phyloP scores from a whole-genome alignment of 2,329 filamentous ascomycete genomes.

The Fusarium pilosicola region DNA sequence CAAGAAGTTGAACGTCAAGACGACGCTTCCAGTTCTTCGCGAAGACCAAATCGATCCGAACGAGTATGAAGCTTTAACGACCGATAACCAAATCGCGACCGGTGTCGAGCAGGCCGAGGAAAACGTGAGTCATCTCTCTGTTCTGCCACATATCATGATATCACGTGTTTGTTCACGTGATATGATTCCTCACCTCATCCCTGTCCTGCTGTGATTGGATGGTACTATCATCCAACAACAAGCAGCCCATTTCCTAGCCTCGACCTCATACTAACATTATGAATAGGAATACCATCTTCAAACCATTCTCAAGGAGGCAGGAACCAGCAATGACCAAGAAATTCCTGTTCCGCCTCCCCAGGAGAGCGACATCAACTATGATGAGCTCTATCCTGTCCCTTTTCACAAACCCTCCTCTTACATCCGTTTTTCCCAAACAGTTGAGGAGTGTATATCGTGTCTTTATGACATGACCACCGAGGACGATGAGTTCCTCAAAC shows the following conservation, averaged over 20 bases:
- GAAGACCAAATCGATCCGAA: conserved; percentile 90
- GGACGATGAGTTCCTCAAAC: conserved; percentile 85
- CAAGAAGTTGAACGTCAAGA: conserved; percentile 93
- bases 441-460: conserved; percentile 92
- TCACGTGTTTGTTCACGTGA: conserved; percentile 64
- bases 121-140: conserved; percentile 76
- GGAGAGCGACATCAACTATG: conserved; percentile 80
- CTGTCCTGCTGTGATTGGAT: conserved; percentile 6
- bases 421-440: conserved; percentile 97
- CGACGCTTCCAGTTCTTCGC: conserved; percentile 84
- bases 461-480: conserved; percentile 95
- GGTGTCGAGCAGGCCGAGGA: conserved; percentile 98
- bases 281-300: conserved; percentile 93
- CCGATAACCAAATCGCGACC: conserved; percentile 88
- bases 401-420: conserved; percentile 91
- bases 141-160: conserved; percentile 47
- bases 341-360: conserved; percentile 73
- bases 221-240: conserved; percentile 23
- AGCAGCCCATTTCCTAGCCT: background rate
- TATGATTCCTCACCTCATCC: conserved; percentile 18
- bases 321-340: conserved; percentile 66
- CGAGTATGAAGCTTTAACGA: conserved; percentile 87
- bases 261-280: conserved; percentile 44
- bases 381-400: conserved; percentile 81
- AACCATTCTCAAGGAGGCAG: conserved; percentile 72